These are phyloP conservation scores for Spatholobus suberectus DNA, from an alignment of 306 rosid genomes.

Conservation along the genomic window DNA sequence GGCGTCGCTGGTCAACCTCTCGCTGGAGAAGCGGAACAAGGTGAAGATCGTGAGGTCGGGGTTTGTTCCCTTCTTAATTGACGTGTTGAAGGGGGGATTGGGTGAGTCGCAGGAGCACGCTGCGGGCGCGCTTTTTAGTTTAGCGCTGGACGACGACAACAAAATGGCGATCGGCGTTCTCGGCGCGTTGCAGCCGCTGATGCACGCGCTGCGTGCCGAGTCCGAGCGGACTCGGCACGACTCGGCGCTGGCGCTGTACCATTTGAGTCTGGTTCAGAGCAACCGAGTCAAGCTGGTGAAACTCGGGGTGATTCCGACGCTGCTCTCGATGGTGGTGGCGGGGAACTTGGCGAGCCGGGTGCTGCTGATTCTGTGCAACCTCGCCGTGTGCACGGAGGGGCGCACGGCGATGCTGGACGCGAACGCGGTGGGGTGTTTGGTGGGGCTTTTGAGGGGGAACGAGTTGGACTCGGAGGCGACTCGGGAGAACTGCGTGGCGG, in stretches of 20 bases:
- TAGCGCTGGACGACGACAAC: slow-evolving; percentile 81
- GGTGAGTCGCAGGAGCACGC: slow-evolving; percentile 90
- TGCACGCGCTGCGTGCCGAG: slow-evolving; percentile 82
- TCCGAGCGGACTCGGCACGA: slow-evolving; percentile 78
- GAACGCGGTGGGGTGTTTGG: slow-evolving; percentile 72
- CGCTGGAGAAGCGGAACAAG: slow-evolving; percentile 82
- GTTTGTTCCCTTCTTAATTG: slow-evolving; percentile 70
- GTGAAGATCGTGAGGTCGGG: slow-evolving; percentile 84
- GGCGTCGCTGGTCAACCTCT: slow-evolving; percentile 84
- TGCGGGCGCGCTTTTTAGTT: slow-evolving; percentile 92
- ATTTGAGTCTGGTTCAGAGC: slow-evolving; percentile 70
- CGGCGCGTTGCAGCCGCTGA: slow-evolving; percentile 78
- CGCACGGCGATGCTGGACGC: slow-evolving; percentile 84
- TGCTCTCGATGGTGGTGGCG: slow-evolving; percentile 54
- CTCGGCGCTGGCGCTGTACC: slow-evolving; percentile 87
- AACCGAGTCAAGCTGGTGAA: slow-evolving; percentile 84
- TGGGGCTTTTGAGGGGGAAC: slow-evolving; percentile 58
- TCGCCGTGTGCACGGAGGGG: slow-evolving; percentile 73
- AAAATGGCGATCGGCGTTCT: slow-evolving; percentile 92
- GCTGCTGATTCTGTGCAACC: slow-evolving; percentile 73
- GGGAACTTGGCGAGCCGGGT: slow-evolving; percentile 61
- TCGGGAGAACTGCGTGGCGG: slow-evolving; percentile 88
- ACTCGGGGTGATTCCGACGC: slow-evolving; percentile 66
- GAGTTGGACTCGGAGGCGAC: slow-evolving; percentile 72
- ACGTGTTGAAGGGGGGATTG: slow-evolving; percentile 69